These are phyloP conservation scores for Neoarthrinium moseri DNA, from an alignment of 2,329 filamentous ascomycete genomes.

Conservation along the genomic window DNA sequence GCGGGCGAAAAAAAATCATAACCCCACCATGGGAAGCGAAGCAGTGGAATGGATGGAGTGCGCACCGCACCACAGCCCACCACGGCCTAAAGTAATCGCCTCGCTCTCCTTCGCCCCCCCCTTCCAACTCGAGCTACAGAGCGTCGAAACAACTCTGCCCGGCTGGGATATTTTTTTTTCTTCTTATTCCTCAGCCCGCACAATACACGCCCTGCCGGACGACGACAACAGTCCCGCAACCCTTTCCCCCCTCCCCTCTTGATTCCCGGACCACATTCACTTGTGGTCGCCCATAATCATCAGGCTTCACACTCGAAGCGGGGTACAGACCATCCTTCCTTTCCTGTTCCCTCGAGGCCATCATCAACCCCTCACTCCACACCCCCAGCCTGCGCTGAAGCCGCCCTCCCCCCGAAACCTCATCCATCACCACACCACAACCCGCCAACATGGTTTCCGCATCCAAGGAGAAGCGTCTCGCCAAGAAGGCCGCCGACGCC, in stretches of 20 bases:
- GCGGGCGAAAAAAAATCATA: slow-evolving; percentile 7
- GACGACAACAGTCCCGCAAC: too few species aligned
- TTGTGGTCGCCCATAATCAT: background rate
- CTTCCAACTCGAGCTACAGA: background rate
- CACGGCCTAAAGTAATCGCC: background rate
- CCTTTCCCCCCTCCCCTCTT: background rate
- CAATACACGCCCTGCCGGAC: too few species aligned
- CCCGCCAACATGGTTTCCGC: slow-evolving; percentile 61
- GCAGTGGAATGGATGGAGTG: background rate
- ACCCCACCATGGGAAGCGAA: slow-evolving; percentile 7
- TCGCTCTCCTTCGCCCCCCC: background rate
- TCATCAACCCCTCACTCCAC: too few species aligned
- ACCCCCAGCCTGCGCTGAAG: too few species aligned
- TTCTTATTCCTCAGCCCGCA: too few species aligned
- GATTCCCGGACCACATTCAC: slow-evolving; percentile 1
- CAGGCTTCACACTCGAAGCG: slow-evolving; percentile 3
- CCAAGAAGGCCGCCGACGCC: slow-evolving; percentile 69
- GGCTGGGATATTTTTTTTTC: background rate
- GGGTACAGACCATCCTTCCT: slow-evolving; percentile 3
- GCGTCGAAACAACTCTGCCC: background rate
- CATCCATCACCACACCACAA: background rate
- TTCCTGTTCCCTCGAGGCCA: too few species aligned
- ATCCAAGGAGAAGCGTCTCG: slow-evolving; percentile 70
- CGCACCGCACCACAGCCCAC: background rate
- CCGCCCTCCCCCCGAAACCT: too few species aligned